Evolutionary conservation across 2,329 filamentous ascomycete genomes (phyloP), one percentile per base, ranked within the genome.

Genomic region (Phaeosphaeriaceae sp.): DNA sequence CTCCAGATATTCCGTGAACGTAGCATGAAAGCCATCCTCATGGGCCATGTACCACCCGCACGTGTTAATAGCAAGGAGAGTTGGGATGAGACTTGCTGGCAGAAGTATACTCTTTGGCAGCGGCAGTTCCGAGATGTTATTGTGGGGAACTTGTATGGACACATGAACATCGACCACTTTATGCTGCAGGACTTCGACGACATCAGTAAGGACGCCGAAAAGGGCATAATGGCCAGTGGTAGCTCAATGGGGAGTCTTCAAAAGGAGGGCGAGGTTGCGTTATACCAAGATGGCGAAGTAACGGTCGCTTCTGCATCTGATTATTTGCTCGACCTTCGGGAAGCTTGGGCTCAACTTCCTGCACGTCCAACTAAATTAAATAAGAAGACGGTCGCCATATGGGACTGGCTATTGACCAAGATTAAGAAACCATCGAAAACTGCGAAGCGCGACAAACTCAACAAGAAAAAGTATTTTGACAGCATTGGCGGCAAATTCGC

Each of bases 121-220:
- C 83, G 86, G 60, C 91, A 95, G 71, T 99, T 92, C 73, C 88
- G 94, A 28, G 94, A 99, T 71, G 87, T 99, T 30, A 81, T 99
- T 16, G 81, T 92, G 16, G 86, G 84, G 11, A 86, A 85, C 20
- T 68, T 96, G 5, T 99, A 89, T 67, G 94, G 93, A 1, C 94
- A 99, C 71, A 97, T 99, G 94, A 99, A 99, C 67, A 89, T 97
- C 58, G 94, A 99, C 64, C 94, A 99, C 72, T 99, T 99, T 74
- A 83, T 97, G 67, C 77, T 99, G 13, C 90, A 96, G 63, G 93
- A 97, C 70, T 90, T 86, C 48, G 81, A 88, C 33, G 83, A 96
- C 1, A 81, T 97, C 45, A 81, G 89, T 52, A 80, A 91, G 39
- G 75, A 77, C 20, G 74, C 79, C 1, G 71, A 74, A 51, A 69